Percentiles rank a stretch among this genome's conserved stretches.
Evolutionary conservation across 2,329 filamentous ascomycete species (phyloP).

Genomic region (Aspergillus sp.): DNA sequence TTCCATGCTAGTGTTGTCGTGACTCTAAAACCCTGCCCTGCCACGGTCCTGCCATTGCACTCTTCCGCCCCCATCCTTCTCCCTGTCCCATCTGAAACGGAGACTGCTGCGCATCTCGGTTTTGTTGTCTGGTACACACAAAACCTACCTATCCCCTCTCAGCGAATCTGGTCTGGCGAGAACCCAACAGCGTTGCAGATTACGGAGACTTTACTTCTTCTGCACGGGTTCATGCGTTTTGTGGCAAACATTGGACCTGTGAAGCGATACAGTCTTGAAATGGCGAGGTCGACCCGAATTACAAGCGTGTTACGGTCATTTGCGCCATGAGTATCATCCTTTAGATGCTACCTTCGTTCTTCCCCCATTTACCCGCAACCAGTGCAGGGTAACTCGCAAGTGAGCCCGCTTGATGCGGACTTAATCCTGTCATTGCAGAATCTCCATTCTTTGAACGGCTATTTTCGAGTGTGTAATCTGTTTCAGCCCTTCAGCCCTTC

Average conservation of each 20-base stretch:
- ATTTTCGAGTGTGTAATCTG: slow-evolving; percentile 2
- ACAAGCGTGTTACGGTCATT: slow-evolving; percentile 27
- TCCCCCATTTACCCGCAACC: slow-evolving; percentile 19
- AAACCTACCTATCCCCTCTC: background rate
- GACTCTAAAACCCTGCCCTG: slow-evolving; percentile 9
- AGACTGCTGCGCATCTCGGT: slow-evolving; percentile 8
- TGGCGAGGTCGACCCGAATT: slow-evolving; percentile 29
- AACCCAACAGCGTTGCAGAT: slow-evolving; percentile 11
- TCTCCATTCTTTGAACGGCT: slow-evolving; percentile 6
- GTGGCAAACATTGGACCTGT: slow-evolving; percentile 27
- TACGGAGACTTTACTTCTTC: slow-evolving; percentile 3
- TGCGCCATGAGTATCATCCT: slow-evolving; percentile 30
- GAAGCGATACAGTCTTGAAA: slow-evolving; percentile 28
- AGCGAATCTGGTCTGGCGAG: slow-evolving; percentile 5
- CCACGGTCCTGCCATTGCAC: slow-evolving; percentile 18
- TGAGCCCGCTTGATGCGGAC: slow-evolving; percentile 23
- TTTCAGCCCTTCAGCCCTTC: background rate
- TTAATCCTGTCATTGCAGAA: slow-evolving; percentile 15
- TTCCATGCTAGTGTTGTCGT: slow-evolving; percentile 6
- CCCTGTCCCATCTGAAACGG: slow-evolving; percentile 8
- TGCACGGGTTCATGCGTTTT: slow-evolving; percentile 23
- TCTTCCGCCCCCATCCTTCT: slow-evolving; percentile 7
- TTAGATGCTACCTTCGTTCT: slow-evolving; percentile 22
- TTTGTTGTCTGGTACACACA: slow-evolving; percentile 11
- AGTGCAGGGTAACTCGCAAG: slow-evolving; percentile 20